Conservation (phyloP, 2,329 filamentous ascomycete genomes). For the Penicillium sp. region DNA sequence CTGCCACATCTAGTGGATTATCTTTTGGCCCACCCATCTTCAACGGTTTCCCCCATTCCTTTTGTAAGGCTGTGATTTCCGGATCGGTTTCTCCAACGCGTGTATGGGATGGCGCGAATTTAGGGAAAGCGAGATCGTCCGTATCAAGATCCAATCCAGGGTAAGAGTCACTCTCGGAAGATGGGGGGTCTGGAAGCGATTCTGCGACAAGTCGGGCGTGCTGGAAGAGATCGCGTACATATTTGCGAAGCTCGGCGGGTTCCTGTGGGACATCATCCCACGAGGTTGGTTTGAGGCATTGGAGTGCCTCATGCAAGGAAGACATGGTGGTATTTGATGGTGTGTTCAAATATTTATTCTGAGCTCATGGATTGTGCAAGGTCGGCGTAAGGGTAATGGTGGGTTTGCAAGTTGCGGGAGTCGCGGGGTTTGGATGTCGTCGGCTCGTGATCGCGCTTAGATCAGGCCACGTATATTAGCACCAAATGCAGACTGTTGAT, state of each 20-base stretch:
- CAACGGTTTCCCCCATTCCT: constrained; percentile 82
- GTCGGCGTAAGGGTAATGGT: neutral
- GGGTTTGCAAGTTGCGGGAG: neutral
- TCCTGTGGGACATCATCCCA: constrained; percentile 53
- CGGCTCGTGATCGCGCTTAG: neutral
- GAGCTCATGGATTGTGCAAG: neutral
- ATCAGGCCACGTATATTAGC: neutral
- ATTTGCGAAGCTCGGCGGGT: constrained; percentile 53
- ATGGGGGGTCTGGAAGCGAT: constrained; percentile 66
- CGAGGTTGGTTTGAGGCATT: constrained; percentile 57
- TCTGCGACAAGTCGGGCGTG: constrained; percentile 72
- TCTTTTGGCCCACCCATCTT: constrained; percentile 61
- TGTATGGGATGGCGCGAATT: constrained; percentile 55
- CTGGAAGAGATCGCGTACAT: constrained; percentile 62
- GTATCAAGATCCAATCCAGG: constrained; percentile 22
- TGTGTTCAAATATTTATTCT: neutral
- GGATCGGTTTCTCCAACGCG: constrained; percentile 52
- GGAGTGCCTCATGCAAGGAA: constrained; percentile 60
- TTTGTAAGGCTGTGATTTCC: constrained; percentile 64
- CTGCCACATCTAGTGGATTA: constrained; percentile 72
- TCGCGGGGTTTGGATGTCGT: neutral
- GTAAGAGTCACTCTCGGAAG: constrained; percentile 38
- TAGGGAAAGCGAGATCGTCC: constrained; percentile 39
- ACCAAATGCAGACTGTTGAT: neutral
- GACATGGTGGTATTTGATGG: constrained; percentile 48